phyloP scores from a whole-genome alignment of 2,329 filamentous ascomycete species.

The Colletotrichum sp. region DNA sequence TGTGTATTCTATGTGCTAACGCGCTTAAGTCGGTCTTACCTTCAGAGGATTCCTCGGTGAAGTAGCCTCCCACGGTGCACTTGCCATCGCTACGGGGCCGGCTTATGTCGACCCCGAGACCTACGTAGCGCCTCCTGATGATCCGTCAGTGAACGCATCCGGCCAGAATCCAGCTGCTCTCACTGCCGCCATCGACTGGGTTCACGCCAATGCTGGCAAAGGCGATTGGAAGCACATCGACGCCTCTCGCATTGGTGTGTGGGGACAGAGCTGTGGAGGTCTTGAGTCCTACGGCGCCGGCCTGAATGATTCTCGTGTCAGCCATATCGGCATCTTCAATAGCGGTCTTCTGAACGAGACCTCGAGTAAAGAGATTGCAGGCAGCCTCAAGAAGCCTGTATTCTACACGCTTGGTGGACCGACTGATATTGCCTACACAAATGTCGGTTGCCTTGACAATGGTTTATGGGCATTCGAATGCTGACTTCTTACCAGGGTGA shows the following conservation, averaged over 20 bases:
- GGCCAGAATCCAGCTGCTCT: background rate
- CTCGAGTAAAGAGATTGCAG: background rate
- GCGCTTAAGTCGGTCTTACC: background rate
- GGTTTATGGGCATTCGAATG: too few relatives aligned
- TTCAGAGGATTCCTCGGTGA: background rate
- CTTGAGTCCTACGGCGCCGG: conserved; percentile 1
- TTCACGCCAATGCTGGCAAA: background rate
- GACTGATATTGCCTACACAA: background rate
- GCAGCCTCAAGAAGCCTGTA: background rate
- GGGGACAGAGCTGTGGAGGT: conserved; percentile 10
- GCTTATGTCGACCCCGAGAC: background rate
- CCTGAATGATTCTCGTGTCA: background rate
- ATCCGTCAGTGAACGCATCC: background rate
- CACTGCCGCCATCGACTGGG: conserved; percentile 8
- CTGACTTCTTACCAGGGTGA: background rate
- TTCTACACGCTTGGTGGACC: conserved; percentile 2
- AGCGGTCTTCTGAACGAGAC: background rate
- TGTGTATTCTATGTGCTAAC: background rate
- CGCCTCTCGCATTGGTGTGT: conserved; percentile 5
- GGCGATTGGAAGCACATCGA: conserved; percentile 5
- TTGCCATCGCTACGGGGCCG: background rate
- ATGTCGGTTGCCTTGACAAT: background rate
- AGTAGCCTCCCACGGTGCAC: background rate
- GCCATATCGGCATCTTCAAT: conserved; percentile 11
- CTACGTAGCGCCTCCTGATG: background rate